Evolutionary conservation across 495 filamentous ascomycete species (phyloP), one percentile per base, ranked within the genome.

Genomic region (Chaetomidium leptoderma): DNA sequence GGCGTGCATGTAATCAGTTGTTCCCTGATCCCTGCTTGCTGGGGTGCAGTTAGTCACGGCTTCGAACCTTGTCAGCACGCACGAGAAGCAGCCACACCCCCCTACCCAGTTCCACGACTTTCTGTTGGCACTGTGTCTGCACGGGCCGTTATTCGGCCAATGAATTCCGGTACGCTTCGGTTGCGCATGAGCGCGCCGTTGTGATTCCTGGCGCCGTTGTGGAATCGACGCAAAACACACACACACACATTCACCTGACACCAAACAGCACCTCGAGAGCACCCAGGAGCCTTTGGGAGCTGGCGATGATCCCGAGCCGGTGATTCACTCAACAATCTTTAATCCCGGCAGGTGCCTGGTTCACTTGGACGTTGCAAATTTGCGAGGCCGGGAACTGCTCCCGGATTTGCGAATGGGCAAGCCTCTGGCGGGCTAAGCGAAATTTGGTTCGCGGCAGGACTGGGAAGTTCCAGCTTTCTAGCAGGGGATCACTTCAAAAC

Each of bases 341-440:
- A 37, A 56, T 56, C 61, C 49, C 9, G 36, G 54, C 56, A 29
- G 52, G 58, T 55, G 46, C 44, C 54, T 44, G 53, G 36, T 36
- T 19, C 48, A 35, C 44, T 30, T 37, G 17, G 26, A 46, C 33
- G 53, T 27, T 40, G n/a, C 58, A 65, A 65, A 60, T 60, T 65
- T 66, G 59, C 57, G 50, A 57, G 35, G 55, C 30, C 52, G 55
- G 64, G 45, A 63, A 53, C 58, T 42, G 45, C 50, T 63, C 58
- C 67, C 65, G 59, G 61, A 53, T 64, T 64, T 19, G 51, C 49
- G 54, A n/a, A 44, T 51, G 58, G 55, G 32, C 62, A 57, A 54
- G 60, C 48, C 52, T 60, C 58, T 58, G 55, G 24, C 53, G 30
- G 48, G 59, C 58, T 70, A 70, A 70, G 68, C 68, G 68, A 70